Percentiles rank a stretch among this genome's conserved stretches.
These are phyloP conservation scores for Lodderomyces beijingensis DNA, from an alignment of 1,139 yeast species.

Conservation along the genomic window DNA sequence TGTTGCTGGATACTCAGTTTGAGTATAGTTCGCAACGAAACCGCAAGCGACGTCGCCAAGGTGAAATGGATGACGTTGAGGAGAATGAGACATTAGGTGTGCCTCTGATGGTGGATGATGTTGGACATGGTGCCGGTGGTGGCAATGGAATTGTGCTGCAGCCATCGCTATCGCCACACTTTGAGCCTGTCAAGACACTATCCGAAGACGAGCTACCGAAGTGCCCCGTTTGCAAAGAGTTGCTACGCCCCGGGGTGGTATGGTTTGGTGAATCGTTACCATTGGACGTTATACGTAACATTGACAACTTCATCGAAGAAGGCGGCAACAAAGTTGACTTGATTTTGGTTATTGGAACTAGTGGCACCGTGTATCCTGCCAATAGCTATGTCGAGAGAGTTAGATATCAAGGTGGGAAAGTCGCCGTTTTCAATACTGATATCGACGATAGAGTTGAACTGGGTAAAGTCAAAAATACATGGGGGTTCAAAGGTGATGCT, in stretches of 20 bases:
- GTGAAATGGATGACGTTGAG: constrained; percentile 1
- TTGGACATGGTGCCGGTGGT: constrained; percentile 1
- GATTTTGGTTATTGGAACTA: constrained; percentile 78
- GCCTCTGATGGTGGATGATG: no score
- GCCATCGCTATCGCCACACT: constrained; percentile 35
- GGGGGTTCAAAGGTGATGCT: constrained; percentile 84
- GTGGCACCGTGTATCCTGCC: constrained; percentile 87
- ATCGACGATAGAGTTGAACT: constrained; percentile 40
- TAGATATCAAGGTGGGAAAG: constrained; percentile 66
- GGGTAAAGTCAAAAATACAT: constrained; percentile 41
- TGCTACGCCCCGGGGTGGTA: constrained; percentile 82
- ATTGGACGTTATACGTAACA: constrained; percentile 52
- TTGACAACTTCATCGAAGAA: constrained; percentile 66
- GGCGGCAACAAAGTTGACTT: constrained; percentile 53
- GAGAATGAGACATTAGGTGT: not conserved
- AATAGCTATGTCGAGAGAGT: constrained; percentile 84
- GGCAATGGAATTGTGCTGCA: constrained; percentile 1
- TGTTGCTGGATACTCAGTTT: constrained; percentile 40
- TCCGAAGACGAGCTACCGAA: constrained; percentile 56
- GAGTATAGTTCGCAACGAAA: constrained; percentile 18
- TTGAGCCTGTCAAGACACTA: constrained; percentile 44
- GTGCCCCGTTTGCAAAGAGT: constrained; percentile 63
- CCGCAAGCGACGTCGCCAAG: constrained; percentile 13
- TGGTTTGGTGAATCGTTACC: constrained; percentile 92
- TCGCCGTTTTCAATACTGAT: constrained; percentile 79